Base-by-base conservation (phyloP, 192 early-diverging fungal species). In the Cladochytrium replicatum region DNA sequence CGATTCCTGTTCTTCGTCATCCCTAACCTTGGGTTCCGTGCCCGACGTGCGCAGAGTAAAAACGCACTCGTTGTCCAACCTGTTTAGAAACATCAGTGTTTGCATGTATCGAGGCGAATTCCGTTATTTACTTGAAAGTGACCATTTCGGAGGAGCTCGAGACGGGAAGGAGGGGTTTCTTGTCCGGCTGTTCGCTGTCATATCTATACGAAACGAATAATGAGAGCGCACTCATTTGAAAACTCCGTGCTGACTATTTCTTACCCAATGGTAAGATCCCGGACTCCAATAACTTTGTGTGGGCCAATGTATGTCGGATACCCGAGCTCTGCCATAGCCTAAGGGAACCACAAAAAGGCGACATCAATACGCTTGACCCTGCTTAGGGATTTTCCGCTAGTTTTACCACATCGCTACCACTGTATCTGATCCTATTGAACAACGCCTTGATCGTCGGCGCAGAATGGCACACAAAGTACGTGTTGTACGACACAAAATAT, bases 1-100 rank as follows among this genome's bases (percentile, higher is more conserved):
- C 52, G 52, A 88, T 88, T 55, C 86, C 88, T n/a, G n/a, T n/a
- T n/a, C n/a, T n/a, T n/a, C n/a, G n/a, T n/a, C n/a, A n/a, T n/a
- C n/a, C 67, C 90, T 91, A 66, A 91, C 76, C 58, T 91, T 97
- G 54, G 87, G 91, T 62, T 93, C 93, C 4, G 91, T 92, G 4
- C 88, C 88, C 19, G 34, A 61, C 21, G 65, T 56, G 25, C 28
- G 46, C 21, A 63, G 19, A 11, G 61, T 50, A 4, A 78, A 42
- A 21, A 47, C 43, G n/a, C 17, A 42, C 31, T 43, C 54, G 30
- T 62, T 60, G 37, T 31, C 52, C 0, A 59, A 29, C 24, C 43
- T 41, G 25, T 5, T 42, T 9, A 46, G 40, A n/a, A 25, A 13
- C 27, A 31, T 38, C 15, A 53, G 45, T 59, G 59, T 56, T 75